These are phyloP conservation scores for Clavulina sp. DNA, from an alignment of 768 basidiomycete genomes.

Conservation along the genomic window DNA sequence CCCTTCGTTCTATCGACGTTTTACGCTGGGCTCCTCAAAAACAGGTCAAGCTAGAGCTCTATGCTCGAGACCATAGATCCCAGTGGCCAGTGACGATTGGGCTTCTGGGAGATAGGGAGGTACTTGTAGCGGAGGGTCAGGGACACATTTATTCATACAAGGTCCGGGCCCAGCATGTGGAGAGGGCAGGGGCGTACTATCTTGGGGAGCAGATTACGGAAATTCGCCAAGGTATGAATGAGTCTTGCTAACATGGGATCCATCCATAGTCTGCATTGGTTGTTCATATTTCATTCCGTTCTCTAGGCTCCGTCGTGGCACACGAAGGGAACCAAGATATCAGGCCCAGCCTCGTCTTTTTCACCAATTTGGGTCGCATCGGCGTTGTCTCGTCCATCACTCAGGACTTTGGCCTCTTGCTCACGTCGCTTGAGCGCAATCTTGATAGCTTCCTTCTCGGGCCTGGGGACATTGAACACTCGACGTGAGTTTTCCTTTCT, in stretches of 20 bases:
- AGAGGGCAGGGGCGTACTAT: constrained; percentile 52
- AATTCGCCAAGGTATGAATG: constrained; percentile 43
- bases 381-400: constrained; percentile 49
- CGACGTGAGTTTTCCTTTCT: constrained; percentile 30
- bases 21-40: constrained; percentile 26
- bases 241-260: too few relatives aligned
- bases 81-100: constrained; percentile 58
- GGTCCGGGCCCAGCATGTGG: constrained; percentile 32
- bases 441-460: constrained; percentile 35
- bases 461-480: constrained; percentile 40
- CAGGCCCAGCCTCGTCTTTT: constrained; percentile 46
- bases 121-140: constrained; percentile 70
- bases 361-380: constrained; percentile 64
- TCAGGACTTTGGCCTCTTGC: constrained; percentile 33
- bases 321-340: constrained; percentile 22
- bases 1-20: constrained; percentile 60
- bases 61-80: constrained; percentile 60
- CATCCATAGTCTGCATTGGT: background rate
- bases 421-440: constrained; percentile 63
- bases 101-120: constrained; percentile 30
- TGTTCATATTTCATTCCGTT: background rate
- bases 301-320: constrained; percentile 1
- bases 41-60: constrained; percentile 28
- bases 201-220: constrained; percentile 63
- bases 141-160: constrained; percentile 49